Evolutionary conservation across 805 yeast species (phyloP), one percentile per base, ranked within the genome.

Genomic region (Myxozyma lipomycoides): DNA sequence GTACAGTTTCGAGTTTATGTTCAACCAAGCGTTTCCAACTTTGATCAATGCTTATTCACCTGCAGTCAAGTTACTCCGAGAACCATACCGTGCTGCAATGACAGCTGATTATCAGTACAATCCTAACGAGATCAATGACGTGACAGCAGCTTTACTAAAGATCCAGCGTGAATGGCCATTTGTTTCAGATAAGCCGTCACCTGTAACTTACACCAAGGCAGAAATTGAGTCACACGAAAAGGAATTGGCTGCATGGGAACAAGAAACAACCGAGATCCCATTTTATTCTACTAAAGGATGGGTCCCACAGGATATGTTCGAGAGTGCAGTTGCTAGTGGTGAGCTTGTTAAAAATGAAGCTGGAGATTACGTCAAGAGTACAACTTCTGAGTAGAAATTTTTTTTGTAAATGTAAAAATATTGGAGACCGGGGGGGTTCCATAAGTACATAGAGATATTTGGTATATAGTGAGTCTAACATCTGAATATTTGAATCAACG

Each of bases 231-330:
- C 72, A 45, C 84, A 82, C 63, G 79, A 78, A 46, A 62, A 72
- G 21, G 78, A 76, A 23, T 73, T 87, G 60, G 81, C 78, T 51
- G 77, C 74, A 26, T 85, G 86, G 72, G 91, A 87, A 68, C 71
- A 78, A 56, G 81, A 79, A 59, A 69, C 85, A 42, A 76, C 83
- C 34, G 73, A 82, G 4, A 76, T 81, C 45, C 96, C 97, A 38
- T 90, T 88, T 68, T 83, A 86, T 26, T 91, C 91, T 42, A 85
- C 96, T 22, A 84, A 86, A 48, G 96, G 96, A 3, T 91, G 97
- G 96, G 78, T 93, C 50, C 96, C 98, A 17, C 96, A 88, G 65
- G 95, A 88, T 64, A 81, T 88, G 84, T 90, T 91, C 64, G 83
- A 80, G 30, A 78, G 78, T 43, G 73, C 87, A 61, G 68, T 81